These are phyloP conservation scores for Alternaria arbusti DNA, from an alignment of 2,329 filamentous ascomycete genomes.

Conservation along the genomic window DNA sequence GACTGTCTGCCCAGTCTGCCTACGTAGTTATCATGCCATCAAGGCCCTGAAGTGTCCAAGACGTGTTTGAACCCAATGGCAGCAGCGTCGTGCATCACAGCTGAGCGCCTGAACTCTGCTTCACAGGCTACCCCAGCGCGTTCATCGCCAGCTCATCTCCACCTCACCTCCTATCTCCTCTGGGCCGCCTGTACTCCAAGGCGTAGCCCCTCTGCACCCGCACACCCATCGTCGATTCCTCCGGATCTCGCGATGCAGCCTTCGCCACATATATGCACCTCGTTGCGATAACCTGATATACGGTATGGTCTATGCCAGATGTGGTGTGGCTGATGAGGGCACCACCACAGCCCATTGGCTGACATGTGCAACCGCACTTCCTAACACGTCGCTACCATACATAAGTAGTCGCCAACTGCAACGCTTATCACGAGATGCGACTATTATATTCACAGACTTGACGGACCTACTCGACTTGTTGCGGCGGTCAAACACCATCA, in stretches of 20 bases:
- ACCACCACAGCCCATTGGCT: neutral
- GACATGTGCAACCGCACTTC: neutral
- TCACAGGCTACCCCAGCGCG: slow-evolving; percentile 10
- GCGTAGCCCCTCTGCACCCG: neutral
- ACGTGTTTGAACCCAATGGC: neutral
- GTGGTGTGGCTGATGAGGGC: neutral
- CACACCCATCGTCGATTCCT: slow-evolving; percentile 5
- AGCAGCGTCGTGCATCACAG: slow-evolving; percentile 4
- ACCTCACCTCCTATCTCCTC: slow-evolving; percentile 2
- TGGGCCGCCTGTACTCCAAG: neutral
- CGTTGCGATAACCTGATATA: slow-evolving; percentile 1
- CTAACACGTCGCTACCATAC: neutral
- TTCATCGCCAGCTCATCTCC: slow-evolving; percentile 8
- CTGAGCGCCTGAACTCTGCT: neutral
- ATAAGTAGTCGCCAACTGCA: neutral
- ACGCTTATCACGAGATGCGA: neutral
- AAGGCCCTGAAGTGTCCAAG: neutral
- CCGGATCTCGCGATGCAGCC: neutral
- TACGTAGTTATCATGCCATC: slow-evolving; percentile 2
- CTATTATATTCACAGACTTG: neutral
- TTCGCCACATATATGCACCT: slow-evolving; percentile 6
- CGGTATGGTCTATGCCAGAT: neutral
- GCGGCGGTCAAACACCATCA: neutral
- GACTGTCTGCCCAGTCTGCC: neutral
- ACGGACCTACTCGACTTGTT: neutral